Percentiles rank a stretch among this genome's conserved stretches.
phyloP scores from a whole-genome alignment of 768 basidiomycete genomes.

The Russula virescens region DNA sequence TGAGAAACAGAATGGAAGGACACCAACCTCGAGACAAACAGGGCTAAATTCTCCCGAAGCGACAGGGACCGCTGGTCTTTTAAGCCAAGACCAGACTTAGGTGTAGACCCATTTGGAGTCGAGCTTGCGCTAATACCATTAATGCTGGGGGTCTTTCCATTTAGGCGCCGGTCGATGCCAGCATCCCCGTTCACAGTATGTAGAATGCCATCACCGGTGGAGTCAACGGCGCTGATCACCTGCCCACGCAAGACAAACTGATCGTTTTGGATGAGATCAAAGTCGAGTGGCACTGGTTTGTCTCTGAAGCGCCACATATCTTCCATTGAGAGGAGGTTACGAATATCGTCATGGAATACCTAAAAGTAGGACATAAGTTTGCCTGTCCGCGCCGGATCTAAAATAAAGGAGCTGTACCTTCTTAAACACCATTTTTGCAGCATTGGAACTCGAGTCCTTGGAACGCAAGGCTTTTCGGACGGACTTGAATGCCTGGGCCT shows the following conservation, averaged over 20 bases:
- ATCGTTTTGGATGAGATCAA: conserved; percentile 63
- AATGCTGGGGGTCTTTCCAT: conserved; percentile 23
- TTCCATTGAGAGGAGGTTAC: conserved; percentile 82
- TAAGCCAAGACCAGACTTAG: conserved; percentile 35
- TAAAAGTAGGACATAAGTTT: conserved; percentile 29
- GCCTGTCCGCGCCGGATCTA: no score
- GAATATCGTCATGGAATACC: conserved; percentile 88
- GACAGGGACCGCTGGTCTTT: conserved; percentile 80
- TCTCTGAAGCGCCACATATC: conserved; percentile 96
- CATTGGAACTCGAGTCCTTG: conserved; percentile 35
- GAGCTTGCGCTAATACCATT: conserved; percentile 16
- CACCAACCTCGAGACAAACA: conserved; percentile 80
- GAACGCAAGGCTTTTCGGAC: conserved; percentile 67
- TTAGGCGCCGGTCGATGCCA: conserved; percentile 7
- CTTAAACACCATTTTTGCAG: conserved; percentile 70
- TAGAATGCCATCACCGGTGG: conserved; percentile 27
- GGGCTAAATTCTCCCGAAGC: conserved; percentile 70
- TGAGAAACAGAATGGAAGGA: background rate
- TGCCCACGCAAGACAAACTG: conserved; percentile 44
- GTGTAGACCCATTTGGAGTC: background rate
- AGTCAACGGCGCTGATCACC: conserved; percentile 12
- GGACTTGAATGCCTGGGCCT: conserved; percentile 81
- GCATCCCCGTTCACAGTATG: conserved; percentile 22
- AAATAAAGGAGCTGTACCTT: conserved; percentile 51
- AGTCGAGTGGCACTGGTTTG: conserved; percentile 82